phyloP scores from a whole-genome alignment of 345 rosid species.

The Trapa incisa region DNA sequence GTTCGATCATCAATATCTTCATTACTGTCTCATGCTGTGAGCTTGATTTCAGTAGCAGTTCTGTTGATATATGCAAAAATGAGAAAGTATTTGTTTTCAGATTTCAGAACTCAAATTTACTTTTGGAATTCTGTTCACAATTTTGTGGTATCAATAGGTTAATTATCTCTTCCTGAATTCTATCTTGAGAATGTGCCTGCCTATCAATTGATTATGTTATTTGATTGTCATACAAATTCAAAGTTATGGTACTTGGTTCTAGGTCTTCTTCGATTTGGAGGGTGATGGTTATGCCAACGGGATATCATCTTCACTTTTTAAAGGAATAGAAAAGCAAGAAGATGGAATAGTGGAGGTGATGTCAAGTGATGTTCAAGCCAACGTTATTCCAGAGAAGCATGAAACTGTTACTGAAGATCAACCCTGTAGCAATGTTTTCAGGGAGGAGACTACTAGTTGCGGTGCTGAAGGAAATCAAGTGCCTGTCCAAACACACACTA shows the following conservation, averaged over 20 bases:
- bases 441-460: constrained; percentile 21
- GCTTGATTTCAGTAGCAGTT: neutral
- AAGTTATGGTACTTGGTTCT: constrained; percentile 7
- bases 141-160: too few species aligned
- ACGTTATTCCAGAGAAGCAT: constrained; percentile 18
- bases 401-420: constrained; percentile 23
- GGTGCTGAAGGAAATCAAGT: constrained; percentile 22
- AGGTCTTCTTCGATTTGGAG: constrained; percentile 74
- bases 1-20: constrained; percentile 1
- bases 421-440: constrained; percentile 12
- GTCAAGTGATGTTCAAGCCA: constrained; percentile 23
- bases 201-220: neutral
- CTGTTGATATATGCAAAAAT: too few species aligned
- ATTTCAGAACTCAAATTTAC: too few species aligned
- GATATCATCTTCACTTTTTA: constrained; percentile 12
- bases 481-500: constrained; percentile 23
- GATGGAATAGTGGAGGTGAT: constrained; percentile 16
- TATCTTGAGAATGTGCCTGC: neutral
- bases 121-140: too few species aligned
- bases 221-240: neutral
- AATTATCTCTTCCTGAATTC: neutral
- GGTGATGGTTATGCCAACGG: constrained; percentile 32
- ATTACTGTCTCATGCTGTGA: neutral
- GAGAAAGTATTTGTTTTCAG: too few species aligned
- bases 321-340: constrained; percentile 28